Base-by-base conservation (phyloP, 768 basidiomycete species). In the Trametes gibbosa region DNA sequence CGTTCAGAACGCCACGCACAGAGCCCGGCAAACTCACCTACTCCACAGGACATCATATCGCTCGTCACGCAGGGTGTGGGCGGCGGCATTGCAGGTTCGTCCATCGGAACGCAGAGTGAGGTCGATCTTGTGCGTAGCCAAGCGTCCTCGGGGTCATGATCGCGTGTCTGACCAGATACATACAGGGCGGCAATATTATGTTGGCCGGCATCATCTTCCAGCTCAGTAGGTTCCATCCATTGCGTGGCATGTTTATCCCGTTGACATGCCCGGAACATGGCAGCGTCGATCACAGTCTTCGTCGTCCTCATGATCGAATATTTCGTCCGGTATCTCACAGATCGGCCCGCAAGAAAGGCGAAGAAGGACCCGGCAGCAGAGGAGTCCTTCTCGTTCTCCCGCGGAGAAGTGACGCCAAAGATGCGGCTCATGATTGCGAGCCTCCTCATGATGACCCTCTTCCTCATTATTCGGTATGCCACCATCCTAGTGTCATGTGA, bases 1-100 rank as follows among this genome's bases (percentile, higher is more conserved):
- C 27, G 2, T 16, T 32, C 17, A 2, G n/a, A 1, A 32, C 10
- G 29, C 37, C 16, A 2, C n/a, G 23, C 6, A 9, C n/a, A 19
- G 35, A 27, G 51, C 21, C 43, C 7, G 19, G 10, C n/a, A 23
- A 13, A 21, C 50, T 50, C 19, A 50, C 29, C 29, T 19, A 10
- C 1, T 25, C 16, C 17, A 16, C 39, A 71, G 66, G 88, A 89
- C 65, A 65, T 86, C n/a, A 68, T 84, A 21, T 79, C 85, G 9
- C 76, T 89, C 23, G 70, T 84, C 6, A 69, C 86, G 3, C 87
- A 89, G 70, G 84, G 81, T 27, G 72, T 79, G n/a, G 87, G 87
- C 37, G 87, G 87, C 24, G 86, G 79, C 0, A 63, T 76, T n/a
- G 85, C 85, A 17, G 63, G 60, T 12, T 52, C 58, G 5, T 63